These are phyloP conservation scores for Trichophyton simii DNA, from an alignment of 2,329 filamentous ascomycete genomes.

Conservation along the genomic window DNA sequence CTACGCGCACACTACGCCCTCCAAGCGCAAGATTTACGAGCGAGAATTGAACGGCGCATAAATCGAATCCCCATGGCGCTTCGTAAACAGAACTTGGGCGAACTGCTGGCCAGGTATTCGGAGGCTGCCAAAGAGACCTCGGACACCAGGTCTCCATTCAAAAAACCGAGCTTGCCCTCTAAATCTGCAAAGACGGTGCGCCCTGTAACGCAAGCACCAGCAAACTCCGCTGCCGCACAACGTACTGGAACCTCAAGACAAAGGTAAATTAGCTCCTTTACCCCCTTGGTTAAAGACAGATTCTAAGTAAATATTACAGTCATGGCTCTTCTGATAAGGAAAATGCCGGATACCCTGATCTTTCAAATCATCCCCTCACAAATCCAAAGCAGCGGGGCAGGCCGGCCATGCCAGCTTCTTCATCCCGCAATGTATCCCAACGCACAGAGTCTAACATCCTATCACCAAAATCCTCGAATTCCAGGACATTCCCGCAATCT, in stretches of 20 bases:
- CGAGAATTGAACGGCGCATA: constrained; percentile 81
- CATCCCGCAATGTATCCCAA: constrained; percentile 32
- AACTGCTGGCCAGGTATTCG: constrained; percentile 51
- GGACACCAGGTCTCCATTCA: constrained; percentile 36
- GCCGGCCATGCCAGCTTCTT: constrained; percentile 25
- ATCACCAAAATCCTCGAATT: constrained; percentile 73
- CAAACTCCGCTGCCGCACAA: constrained; percentile 14
- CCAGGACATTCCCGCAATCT: constrained; percentile 51
- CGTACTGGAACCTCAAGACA: constrained; percentile 12
- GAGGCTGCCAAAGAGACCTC: constrained; percentile 18
- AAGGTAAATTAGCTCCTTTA: neutral
- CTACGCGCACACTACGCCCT: constrained; percentile 79
- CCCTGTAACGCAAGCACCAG: constrained; percentile 21
- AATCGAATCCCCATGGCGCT: constrained; percentile 77
- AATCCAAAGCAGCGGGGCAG: constrained; percentile 58
- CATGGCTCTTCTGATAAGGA: constrained; percentile 61
- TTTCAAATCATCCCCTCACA: constrained; percentile 40
- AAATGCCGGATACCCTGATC: constrained; percentile 41
- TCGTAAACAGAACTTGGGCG: constrained; percentile 69
- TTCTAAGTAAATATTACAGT: constrained; percentile 41
- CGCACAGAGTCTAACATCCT: constrained; percentile 49
- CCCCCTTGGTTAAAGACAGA: constrained; percentile 6
- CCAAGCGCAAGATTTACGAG: constrained; percentile 71
- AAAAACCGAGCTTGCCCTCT: constrained; percentile 21
- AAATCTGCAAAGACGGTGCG: constrained; percentile 21